A percentile compares a stretch with the other conserved stretches of the same genome.
Conservation (phyloP, 176 grass and related monocot species). For the Coix lacrymajobi region DNA sequence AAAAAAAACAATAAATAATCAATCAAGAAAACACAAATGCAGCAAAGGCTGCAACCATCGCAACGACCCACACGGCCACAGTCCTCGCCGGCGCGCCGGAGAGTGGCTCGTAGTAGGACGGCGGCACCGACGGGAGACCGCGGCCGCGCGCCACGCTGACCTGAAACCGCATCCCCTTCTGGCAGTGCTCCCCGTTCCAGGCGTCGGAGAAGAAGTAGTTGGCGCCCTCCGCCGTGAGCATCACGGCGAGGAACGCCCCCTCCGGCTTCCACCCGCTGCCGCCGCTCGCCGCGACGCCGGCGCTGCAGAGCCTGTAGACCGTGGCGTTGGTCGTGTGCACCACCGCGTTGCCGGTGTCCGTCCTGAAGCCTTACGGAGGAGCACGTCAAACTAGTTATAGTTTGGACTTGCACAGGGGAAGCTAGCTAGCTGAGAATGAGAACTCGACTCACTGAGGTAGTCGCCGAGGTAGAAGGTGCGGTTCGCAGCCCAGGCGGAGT, state of each 20-base stretch:
- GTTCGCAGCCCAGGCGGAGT: slow-evolving; percentile 59
- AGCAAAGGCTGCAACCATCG: neutral
- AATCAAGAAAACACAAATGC: neutral
- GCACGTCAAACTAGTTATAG: neutral
- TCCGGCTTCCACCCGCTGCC: slow-evolving; percentile 22
- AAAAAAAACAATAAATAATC: neutral
- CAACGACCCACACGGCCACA: neutral
- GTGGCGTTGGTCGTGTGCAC: slow-evolving; percentile 55
- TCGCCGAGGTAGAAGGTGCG: slow-evolving; percentile 73
- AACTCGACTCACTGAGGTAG: slow-evolving; percentile 52
- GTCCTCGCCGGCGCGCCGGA: neutral
- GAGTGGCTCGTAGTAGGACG: slow-evolving; percentile 18
- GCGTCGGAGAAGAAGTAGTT: slow-evolving; percentile 65
- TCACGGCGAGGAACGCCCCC: slow-evolving; percentile 32
- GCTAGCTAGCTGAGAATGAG: neutral
- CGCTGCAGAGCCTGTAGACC: slow-evolving; percentile 33
- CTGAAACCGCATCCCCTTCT: slow-evolving; percentile 45
- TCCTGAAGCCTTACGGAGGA: slow-evolving; percentile 28
- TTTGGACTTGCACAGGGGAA: neutral
- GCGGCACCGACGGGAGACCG: slow-evolving; percentile 44
- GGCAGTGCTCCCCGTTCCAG: slow-evolving; percentile 42
- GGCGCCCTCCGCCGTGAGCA: slow-evolving; percentile 45
- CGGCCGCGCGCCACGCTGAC: slow-evolving; percentile 34
- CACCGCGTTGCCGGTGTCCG: slow-evolving; percentile 44
- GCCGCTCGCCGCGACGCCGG: neutral